Conservation (phyloP, 2,329 filamentous ascomycete species). For the Xylaria polymorpha region DNA sequence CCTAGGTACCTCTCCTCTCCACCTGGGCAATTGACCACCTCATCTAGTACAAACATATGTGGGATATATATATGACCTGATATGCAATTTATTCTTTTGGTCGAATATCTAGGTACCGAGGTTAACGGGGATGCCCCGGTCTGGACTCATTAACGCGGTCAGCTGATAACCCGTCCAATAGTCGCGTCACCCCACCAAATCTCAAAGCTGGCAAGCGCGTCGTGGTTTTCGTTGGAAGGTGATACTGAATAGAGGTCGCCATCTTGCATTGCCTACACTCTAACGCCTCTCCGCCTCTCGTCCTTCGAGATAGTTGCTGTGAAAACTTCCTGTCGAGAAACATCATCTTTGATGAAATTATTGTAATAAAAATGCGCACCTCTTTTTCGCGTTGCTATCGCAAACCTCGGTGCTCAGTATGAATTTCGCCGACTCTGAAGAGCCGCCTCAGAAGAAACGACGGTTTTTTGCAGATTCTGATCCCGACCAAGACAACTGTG, state of each 20-base stretch:
- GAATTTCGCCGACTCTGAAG: constrained; percentile 53
- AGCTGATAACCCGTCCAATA: constrained; percentile 53
- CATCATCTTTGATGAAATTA: not conserved
- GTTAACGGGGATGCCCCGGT: not conserved
- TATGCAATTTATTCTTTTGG: not conserved
- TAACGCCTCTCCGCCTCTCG: not conserved
- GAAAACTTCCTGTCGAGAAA: not conserved
- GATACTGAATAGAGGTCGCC: not conserved
- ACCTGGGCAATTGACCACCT: not conserved
- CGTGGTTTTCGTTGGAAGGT: not conserved
- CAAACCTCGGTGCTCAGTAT: constrained; percentile 46
- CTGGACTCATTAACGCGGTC: constrained; percentile 50
- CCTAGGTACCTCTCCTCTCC: too few relatives aligned
- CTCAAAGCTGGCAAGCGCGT: constrained; percentile 19
- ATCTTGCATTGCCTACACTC: not conserved
- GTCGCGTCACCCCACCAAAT: constrained; percentile 44
- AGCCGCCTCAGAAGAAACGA: constrained; percentile 53
- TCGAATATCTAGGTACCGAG: not conserved
- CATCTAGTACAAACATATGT: not conserved
- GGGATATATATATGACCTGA: not conserved
- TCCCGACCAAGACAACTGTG: constrained; percentile 42
- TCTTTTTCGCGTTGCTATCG: not conserved
- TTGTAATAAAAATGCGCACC: constrained; percentile 21
- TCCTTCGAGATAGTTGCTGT: not conserved
- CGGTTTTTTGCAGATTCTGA: constrained; percentile 56